phyloP scores from a whole-genome alignment of 768 basidiomycete species.

The Agrocybe praecox region DNA sequence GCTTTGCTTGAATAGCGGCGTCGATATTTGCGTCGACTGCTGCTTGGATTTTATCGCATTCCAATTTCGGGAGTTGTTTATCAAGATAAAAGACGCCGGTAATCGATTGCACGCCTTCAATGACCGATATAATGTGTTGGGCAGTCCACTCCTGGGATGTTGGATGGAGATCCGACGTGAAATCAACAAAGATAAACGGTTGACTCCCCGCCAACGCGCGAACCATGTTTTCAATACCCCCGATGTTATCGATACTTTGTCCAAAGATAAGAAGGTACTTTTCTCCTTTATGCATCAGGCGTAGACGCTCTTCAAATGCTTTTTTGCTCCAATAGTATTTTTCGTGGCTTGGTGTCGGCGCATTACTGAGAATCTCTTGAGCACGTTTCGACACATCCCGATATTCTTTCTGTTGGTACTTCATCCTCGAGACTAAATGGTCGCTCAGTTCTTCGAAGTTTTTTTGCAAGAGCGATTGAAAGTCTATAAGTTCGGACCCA shows the following conservation, averaged over 20 bases:
- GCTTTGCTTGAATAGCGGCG: background rate
- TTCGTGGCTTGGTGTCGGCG: too few relatives aligned
- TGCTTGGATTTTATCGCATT: background rate
- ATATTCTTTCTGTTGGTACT: too few relatives aligned
- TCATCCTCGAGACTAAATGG: too few relatives aligned
- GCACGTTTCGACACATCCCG: too few relatives aligned
- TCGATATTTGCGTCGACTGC: background rate
- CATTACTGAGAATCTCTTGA: too few relatives aligned
- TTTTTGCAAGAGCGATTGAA: too few relatives aligned
- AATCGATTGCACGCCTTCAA: background rate
- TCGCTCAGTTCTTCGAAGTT: too few relatives aligned
- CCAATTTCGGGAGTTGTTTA: background rate
- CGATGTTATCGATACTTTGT: background rate
- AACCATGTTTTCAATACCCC: background rate
- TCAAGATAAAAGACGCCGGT: background rate
- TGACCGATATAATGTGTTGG: background rate
- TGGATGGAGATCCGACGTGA: background rate
- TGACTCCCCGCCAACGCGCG: background rate
- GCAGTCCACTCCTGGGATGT: background rate
- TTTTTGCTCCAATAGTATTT: too few relatives aligned
- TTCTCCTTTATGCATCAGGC: background rate
- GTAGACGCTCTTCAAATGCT: too few relatives aligned
- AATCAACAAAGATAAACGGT: background rate
- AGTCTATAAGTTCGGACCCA: too few relatives aligned
- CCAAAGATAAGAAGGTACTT: background rate